phyloP scores from a whole-genome alignment of 176 grass and related monocot genomes.

The Carex myosuroides region DNA sequence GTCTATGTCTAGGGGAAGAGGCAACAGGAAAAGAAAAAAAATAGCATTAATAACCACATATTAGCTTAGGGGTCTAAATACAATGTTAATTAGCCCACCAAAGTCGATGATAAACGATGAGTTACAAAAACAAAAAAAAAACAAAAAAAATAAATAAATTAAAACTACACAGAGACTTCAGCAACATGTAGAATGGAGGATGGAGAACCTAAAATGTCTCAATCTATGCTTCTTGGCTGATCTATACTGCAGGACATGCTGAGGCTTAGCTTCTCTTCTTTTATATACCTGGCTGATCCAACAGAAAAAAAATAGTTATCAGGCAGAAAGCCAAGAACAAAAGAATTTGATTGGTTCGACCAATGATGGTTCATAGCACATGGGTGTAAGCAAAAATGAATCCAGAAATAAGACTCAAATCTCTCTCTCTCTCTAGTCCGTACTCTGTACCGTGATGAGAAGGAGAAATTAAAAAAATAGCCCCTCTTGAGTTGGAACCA shows the following conservation, averaged over 20 bases:
- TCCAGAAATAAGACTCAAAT: neutral
- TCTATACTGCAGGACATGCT: neutral
- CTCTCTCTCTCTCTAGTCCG: neutral
- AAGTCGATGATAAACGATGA: neutral
- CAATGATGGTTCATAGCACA: neutral
- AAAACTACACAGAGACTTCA: neutral
- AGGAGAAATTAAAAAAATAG: neutral
- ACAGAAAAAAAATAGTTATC: neutral
- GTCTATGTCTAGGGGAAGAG: neutral
- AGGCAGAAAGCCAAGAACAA: neutral
- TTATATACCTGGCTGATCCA: neutral
- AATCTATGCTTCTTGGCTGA: neutral
- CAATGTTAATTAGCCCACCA: neutral
- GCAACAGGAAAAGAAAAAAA: neutral
- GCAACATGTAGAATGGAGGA: neutral
- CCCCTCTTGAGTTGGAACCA: neutral
- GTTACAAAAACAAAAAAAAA: neutral
- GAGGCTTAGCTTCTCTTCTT: neutral
- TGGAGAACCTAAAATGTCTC: slow-evolving; percentile 14
- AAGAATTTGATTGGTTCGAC: neutral
- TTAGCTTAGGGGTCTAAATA: neutral
- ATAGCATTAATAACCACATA: neutral
- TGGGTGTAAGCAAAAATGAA: neutral
- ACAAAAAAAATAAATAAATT: neutral
- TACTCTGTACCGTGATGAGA: neutral